Percentiles rank a stretch among this genome's conserved stretches.
phyloP scores from a whole-genome alignment of 306 rosid genomes.

The Gastrolobium bilobum region DNA sequence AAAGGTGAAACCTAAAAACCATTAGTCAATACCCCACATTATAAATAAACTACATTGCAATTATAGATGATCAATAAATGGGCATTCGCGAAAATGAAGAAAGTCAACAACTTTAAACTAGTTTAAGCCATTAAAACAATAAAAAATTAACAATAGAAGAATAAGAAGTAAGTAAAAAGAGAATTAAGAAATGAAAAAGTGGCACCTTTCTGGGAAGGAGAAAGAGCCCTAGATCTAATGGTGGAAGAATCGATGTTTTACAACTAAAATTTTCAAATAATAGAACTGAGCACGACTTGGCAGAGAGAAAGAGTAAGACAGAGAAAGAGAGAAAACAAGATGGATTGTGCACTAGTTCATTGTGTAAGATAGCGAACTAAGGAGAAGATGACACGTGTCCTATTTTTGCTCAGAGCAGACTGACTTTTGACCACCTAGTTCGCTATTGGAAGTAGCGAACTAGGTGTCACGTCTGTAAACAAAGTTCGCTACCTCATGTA shows the following conservation, averaged over 20 bases:
- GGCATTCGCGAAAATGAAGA: slow-evolving; percentile 47
- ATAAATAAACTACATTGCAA: slow-evolving; percentile 39
- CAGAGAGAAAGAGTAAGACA: too few relatives aligned
- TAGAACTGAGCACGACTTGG: too few relatives aligned
- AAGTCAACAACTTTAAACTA: slow-evolving; percentile 41
- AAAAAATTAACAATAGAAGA: not conserved
- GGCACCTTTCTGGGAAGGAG: slow-evolving; percentile 60
- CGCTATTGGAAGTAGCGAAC: too few relatives aligned
- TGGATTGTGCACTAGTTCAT: too few relatives aligned
- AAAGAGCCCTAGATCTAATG: slow-evolving; percentile 73
- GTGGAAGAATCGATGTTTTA: slow-evolving; percentile 9
- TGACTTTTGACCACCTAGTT: too few relatives aligned
- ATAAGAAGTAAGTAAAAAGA: not conserved
- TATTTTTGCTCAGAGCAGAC: too few relatives aligned
- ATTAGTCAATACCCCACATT: slow-evolving; percentile 21
- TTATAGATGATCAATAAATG: slow-evolving; percentile 33
- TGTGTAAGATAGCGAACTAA: too few relatives aligned
- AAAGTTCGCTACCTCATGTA: too few relatives aligned
- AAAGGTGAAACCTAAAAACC: slow-evolving; percentile 29
- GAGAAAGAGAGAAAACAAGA: too few relatives aligned
- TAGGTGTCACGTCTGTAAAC: too few relatives aligned
- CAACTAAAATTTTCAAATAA: too few relatives aligned
- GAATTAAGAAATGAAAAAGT: not conserved
- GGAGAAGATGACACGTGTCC: too few relatives aligned
- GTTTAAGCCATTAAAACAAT: slow-evolving; percentile 25